Base-by-base conservation (phyloP, 805 yeast genomes). In the Yarrowia yakushimensis region DNA sequence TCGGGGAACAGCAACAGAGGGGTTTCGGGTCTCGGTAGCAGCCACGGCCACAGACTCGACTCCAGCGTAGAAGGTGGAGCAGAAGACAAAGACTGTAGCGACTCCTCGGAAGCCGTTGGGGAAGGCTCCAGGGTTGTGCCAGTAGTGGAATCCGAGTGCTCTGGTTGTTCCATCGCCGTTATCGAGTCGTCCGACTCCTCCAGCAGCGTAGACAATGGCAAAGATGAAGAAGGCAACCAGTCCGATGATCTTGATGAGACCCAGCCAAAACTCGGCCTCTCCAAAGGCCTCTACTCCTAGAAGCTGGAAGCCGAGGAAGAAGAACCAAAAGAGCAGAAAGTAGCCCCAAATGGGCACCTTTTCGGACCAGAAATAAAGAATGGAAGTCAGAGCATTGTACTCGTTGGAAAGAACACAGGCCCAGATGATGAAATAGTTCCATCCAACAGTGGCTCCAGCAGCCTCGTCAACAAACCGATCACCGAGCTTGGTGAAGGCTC, bases 21-120 rank as follows among this genome's bases (percentile, higher is more conserved):
- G 90, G 68, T 85, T 83, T 65, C 81, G 76, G 11, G 87, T 77
- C 69, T 85, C 89, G 28, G 84, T 82, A 0, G 88, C 88, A 28
- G 85, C 79, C n/a, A 85, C 76, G 6, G 87, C 85, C 15, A 83
- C 80, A 3, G 82, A 77, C 68, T 84, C 88, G 3, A 81, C 78
- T 15, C 88, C 88, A 4, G 84, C 78, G 65, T 82, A 83, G 66
- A 83, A 83, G 2, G 85, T 82, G 25, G 85, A 81, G 33, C 85
- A 84, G 70, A 79, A 83, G 3, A 82, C 84, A 67, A 83, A 84
- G 3, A 82, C 81, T 63, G 74, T 77, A 1, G 83, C 87, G 17
- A 73, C 71, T 73, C 84, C 66, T 81, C 85, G 65, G 78, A 82
- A 70, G 12, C 78, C 78, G 28, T 71, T 64, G 3, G 75, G 71